Conservation (phyloP, 306 rosid species). For the Trifolium repens region DNA sequence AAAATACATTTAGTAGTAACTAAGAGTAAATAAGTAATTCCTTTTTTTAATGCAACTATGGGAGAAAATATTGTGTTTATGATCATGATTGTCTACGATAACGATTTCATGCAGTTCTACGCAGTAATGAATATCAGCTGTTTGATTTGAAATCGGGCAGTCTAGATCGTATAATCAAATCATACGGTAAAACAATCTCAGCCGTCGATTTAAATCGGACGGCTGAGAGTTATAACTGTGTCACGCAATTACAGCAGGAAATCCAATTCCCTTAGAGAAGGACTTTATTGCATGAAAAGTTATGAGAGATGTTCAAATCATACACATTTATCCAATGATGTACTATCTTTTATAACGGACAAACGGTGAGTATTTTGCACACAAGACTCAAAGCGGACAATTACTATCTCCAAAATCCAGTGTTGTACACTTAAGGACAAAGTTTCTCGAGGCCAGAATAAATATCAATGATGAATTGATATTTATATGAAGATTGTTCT, state of each 20-base stretch:
- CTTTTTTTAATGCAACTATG: constrained; percentile 13
- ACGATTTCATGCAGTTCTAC: no score
- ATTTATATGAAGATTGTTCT: constrained; percentile 19
- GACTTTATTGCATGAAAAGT: constrained; percentile 43
- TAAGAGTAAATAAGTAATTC: constrained; percentile 2
- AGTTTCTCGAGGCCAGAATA: not conserved
- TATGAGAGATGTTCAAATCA: constrained; percentile 53
- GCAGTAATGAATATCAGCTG: no score
- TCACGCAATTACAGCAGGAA: no score
- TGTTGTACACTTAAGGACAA: not conserved
- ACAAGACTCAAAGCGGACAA: no score
- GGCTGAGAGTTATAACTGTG: not conserved
- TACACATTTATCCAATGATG: not conserved
- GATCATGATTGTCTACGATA: no score
- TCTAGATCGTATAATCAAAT: no score
- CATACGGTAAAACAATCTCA: not conserved
- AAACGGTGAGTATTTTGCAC: not conserved
- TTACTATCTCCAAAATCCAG: not conserved
- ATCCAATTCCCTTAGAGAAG: not conserved
- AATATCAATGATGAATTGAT: not conserved
- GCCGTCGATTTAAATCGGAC: no score
- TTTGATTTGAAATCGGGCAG: no score
- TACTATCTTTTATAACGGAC: constrained; percentile 24
- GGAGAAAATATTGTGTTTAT: not conserved
- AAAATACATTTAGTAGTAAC: constrained; percentile 16